A percentile compares a stretch with the other conserved stretches of the same genome.
Conservation (phyloP, 2,329 filamentous ascomycete genomes). For the Zasmidium cellare region DNA sequence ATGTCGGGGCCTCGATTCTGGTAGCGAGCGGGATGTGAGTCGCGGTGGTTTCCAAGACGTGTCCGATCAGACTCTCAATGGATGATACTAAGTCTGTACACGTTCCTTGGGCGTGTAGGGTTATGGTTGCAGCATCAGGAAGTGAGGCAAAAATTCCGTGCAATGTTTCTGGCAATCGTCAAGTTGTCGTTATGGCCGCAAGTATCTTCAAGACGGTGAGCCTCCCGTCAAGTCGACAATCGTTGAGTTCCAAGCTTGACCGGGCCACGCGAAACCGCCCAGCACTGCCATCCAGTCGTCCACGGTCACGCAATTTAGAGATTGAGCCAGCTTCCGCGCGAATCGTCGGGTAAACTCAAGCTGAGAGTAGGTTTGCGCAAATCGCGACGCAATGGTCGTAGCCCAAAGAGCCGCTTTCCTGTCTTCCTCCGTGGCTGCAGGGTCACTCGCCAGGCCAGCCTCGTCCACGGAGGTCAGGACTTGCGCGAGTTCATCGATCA, state of each 20-base stretch:
- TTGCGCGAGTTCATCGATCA: neutral
- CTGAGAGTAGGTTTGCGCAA: neutral
- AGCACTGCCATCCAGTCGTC: neutral
- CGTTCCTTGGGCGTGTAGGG: too few species aligned
- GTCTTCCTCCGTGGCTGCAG: neutral
- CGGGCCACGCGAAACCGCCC: neutral
- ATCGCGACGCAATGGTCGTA: neutral
- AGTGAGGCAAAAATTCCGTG: too few species aligned
- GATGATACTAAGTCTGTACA: too few species aligned
- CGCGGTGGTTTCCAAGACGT: too few species aligned
- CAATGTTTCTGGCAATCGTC: too few species aligned
- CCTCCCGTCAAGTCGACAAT: neutral
- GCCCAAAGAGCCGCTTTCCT: neutral
- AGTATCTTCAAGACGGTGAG: neutral
- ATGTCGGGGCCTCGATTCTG: too few species aligned
- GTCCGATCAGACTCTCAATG: too few species aligned
- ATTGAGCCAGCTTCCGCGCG: neutral
- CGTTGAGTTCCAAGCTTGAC: neutral
- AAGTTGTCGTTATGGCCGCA: too few species aligned
- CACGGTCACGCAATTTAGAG: neutral
- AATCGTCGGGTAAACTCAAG: neutral
- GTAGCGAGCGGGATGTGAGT: too few species aligned
- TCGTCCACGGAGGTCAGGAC: neutral
- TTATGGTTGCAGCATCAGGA: too few species aligned
- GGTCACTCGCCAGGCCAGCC: neutral